Percentiles rank a stretch among this genome's conserved stretches.
Evolutionary conservation across 495 filamentous ascomycete species (phyloP).

Genomic region (Trichoderma asperelloides): DNA sequence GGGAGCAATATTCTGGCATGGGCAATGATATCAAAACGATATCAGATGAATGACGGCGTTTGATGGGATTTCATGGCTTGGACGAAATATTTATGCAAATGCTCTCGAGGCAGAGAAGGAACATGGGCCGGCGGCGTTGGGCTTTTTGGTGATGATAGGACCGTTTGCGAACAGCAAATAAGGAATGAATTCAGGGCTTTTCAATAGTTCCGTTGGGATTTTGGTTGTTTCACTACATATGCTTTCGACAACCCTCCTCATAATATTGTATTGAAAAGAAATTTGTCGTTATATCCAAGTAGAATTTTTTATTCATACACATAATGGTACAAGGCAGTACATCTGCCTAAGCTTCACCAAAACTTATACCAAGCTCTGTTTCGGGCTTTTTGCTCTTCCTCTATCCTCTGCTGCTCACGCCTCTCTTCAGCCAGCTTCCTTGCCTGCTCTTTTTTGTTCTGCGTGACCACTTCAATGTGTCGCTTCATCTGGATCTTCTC

Average conservation of each 20-base stretch:
- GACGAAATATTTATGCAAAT: neutral
- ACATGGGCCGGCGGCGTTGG: neutral
- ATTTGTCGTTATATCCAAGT: neutral
- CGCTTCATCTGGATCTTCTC: slow-evolving; percentile 74
- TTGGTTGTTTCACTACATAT: neutral
- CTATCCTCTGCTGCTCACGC: slow-evolving; percentile 42
- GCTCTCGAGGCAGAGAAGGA: neutral
- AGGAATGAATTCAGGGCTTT: neutral
- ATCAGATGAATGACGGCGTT: neutral
- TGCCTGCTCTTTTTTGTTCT: slow-evolving; percentile 56
- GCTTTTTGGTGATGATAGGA: neutral
- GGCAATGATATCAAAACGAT: neutral
- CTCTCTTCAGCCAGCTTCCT: slow-evolving; percentile 37
- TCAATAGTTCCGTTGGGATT: neutral
- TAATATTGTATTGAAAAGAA: neutral
- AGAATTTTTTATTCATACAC: neutral
- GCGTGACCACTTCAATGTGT: slow-evolving; percentile 70
- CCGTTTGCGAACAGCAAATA: neutral
- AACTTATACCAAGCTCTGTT: slow-evolving; percentile 38
- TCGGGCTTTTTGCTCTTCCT: slow-evolving; percentile 22
- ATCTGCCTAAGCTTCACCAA: slow-evolving; percentile 30
- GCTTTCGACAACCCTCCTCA: neutral
- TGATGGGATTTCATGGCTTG: neutral
- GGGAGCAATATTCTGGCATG: neutral
- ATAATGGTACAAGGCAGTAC: neutral